Conservation (phyloP, 2,329 filamentous ascomycete species). For the Rhynchosporium agropyri region DNA sequence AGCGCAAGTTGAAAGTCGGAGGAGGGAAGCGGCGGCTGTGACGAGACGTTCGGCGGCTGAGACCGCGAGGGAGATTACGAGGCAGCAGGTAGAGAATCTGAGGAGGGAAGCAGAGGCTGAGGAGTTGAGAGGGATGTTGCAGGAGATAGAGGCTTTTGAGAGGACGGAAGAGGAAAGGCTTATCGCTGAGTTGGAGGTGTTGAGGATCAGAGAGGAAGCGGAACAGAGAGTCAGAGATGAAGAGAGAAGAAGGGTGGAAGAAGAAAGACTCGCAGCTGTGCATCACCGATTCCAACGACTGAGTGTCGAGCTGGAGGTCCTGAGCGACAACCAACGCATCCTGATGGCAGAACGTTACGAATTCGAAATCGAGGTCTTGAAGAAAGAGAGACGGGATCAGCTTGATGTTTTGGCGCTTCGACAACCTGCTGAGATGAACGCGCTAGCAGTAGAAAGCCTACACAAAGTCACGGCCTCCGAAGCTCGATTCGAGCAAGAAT, state of each 20-base stretch:
- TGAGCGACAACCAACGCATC: constrained; percentile 50
- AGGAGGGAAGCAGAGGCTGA: constrained; percentile 36
- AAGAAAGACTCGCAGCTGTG: constrained; percentile 46
- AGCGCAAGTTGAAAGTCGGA: constrained; percentile 1
- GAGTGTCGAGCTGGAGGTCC: constrained; percentile 42
- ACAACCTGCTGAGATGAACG: constrained; percentile 38
- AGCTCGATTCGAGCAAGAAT: constrained; percentile 46
- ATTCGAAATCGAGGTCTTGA: constrained; percentile 42
- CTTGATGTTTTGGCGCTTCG: constrained; percentile 37
- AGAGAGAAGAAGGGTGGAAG: constrained; percentile 47
- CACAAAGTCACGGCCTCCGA: constrained; percentile 44
- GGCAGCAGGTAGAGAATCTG: constrained; percentile 36
- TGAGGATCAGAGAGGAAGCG: constrained; percentile 43
- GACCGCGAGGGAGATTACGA: background rate
- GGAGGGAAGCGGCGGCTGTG: background rate
- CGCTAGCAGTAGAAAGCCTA: constrained; percentile 38
- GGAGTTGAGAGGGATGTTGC: constrained; percentile 48
- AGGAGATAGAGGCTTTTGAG: constrained; percentile 53
- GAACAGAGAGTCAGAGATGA: constrained; percentile 45
- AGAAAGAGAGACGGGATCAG: constrained; percentile 42
- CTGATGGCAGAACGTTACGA: constrained; percentile 46
- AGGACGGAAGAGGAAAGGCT: constrained; percentile 49
- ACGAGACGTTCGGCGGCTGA: constrained; percentile 43
- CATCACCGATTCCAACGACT: constrained; percentile 47
- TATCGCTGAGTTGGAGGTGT: constrained; percentile 43